Evolutionary conservation across 139 green algal species (phyloP).

Genomic region (Chlamydomonas sphaeroides): DNA sequence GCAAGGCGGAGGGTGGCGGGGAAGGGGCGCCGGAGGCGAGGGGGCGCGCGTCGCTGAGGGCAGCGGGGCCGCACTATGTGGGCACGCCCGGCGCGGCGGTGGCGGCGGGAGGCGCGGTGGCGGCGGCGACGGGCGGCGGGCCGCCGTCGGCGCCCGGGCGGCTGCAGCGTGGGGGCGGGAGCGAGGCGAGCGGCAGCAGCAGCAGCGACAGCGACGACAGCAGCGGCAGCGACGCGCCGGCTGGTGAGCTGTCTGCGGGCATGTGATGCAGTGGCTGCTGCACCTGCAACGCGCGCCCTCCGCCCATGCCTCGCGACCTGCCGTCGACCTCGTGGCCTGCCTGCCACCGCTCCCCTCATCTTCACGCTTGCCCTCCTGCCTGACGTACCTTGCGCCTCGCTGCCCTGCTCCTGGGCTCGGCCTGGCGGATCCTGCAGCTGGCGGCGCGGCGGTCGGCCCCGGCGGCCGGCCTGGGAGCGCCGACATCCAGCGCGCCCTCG

Average conservation of each 20-base stretch:
- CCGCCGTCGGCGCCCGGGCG: conserved; percentile 17
- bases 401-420: too few species aligned
- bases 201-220: neutral
- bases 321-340: too few species aligned
- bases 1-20: neutral
- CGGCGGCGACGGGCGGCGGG: too few species aligned
- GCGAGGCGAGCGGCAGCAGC: neutral
- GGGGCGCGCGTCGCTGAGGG: neutral
- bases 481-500: conserved; percentile 24
- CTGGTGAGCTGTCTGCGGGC: neutral
- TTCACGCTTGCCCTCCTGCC: neutral
- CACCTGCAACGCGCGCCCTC: too few species aligned
- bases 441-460: neutral
- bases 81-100: neutral
- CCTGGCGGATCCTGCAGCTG: neutral
- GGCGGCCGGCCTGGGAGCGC: neutral
- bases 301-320: neutral
- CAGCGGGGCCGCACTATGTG: neutral
- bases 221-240: conserved; percentile 19
- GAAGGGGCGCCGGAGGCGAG: neutral
- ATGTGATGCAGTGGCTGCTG: too few species aligned
- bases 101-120: too few species aligned
- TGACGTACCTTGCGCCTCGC: too few species aligned
- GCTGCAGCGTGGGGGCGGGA: conserved; percentile 6
- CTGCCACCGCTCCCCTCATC: neutral